These are phyloP conservation scores for Spathaspora boniae DNA, from an alignment of 805 yeast genomes.

Conservation along the genomic window DNA sequence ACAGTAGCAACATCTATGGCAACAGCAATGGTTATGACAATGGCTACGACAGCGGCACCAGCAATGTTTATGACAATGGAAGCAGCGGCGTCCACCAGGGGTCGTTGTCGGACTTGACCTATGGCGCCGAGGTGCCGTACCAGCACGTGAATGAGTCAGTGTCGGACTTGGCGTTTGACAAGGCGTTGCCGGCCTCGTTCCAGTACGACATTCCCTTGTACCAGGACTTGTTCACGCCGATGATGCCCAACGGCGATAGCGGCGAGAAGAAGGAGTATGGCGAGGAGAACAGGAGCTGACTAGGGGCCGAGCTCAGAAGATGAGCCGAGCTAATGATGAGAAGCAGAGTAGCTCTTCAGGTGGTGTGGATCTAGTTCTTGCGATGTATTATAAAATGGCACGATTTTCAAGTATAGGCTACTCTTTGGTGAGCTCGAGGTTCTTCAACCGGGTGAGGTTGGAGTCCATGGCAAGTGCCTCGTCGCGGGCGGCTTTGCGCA, in stretches of 20 bases:
- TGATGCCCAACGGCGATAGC: constrained; percentile 1
- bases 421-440: constrained; percentile 16
- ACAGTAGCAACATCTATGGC: constrained; percentile 4
- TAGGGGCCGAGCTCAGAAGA: no score
- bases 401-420: constrained; percentile 2
- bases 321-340: no score
- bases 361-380: constrained; percentile 2
- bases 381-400: constrained; percentile 7
- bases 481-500: constrained; percentile 12
- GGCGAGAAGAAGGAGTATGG: background rate
- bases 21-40: no score
- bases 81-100: no score
- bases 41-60: background rate
- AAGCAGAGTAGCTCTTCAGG: no score
- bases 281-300: background rate
- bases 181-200: constrained; percentile 2
- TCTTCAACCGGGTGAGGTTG: constrained; percentile 29
- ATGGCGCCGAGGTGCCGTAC: constrained; percentile 1
- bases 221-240: constrained; percentile 9
- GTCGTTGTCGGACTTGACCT: constrained; percentile 5
- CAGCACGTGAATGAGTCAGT: constrained; percentile 3
- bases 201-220: constrained; percentile 9
- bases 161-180: constrained; percentile 5
- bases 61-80: background rate
- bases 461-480: constrained; percentile 25